Evolutionary conservation across 768 basidiomycete genomes (phyloP), one percentile per base, ranked within the genome.

Genomic region (Pisolithus orientalis): DNA sequence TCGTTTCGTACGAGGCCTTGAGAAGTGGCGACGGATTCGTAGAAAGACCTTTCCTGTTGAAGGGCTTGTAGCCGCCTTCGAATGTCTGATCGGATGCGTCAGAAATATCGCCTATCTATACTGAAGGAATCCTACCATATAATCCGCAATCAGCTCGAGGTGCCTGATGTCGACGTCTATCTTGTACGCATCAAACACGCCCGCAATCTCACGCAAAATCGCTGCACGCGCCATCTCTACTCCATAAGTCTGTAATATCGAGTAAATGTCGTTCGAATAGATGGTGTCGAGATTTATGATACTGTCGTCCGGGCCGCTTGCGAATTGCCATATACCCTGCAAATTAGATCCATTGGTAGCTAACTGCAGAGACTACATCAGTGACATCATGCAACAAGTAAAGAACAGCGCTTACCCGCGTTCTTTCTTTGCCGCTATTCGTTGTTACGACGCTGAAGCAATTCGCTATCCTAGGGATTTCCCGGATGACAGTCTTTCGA

Each of bases 1-100:
- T 98, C 4, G 94, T 97, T 71, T 98, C 96, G 70, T 90, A 99
- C 8, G 94, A 96, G 1, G 96, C 96, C 69, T 98, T 98, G 50
- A 98, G 81, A 39, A 98, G 78, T 7, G 95, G 93, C n/a, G 94
- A 97, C 25, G 93, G 84, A 69, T 91, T 93, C 43, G 86, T 82
- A 24, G 90, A 86, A 53, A 99, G 88, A 49, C 96, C 96, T 57
- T 87, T 91, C 43, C 96, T 87, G 70, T 97, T 99, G 75, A 98
- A 99, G 2, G 96, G 93, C 71, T 91, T 95, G 76, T 94, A 99
- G 28, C 88, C 93, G 29, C 96, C 96, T 51, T 97, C 94, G 66
- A 93, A 97, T 0, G 96, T 98, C 95, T 98, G 29, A 13, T 45
- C 31, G 28, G 28, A 29, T 16, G 5, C 14, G 50, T 24, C 21